A percentile compares a stretch with the other conserved stretches of the same genome.
phyloP scores from a whole-genome alignment of 169 alveolate species.

The Theileria annulata region DNA sequence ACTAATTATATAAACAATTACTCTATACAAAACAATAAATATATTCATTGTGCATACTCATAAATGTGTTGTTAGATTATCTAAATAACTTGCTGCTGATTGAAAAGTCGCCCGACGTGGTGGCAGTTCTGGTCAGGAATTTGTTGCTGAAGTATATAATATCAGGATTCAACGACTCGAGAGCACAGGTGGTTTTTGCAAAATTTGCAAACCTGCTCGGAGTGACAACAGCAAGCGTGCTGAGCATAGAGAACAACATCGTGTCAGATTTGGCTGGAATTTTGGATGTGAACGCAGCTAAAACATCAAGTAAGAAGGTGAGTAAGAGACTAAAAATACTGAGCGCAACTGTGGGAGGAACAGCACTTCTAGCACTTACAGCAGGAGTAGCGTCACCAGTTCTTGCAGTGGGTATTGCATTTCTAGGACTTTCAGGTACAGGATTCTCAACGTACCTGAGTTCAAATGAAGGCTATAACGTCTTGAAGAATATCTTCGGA shows the following conservation, averaged over 20 bases:
- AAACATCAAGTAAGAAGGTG: conserved; percentile 65
- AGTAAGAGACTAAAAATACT: conserved; percentile 73
- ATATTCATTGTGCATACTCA: background rate
- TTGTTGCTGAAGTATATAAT: conserved; percentile 69
- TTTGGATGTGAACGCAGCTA: conserved; percentile 57
- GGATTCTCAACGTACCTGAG: conserved; percentile 78
- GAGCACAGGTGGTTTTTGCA: conserved; percentile 71
- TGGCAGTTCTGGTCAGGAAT: conserved; percentile 70
- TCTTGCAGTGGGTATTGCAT: conserved; percentile 82
- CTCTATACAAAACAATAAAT: no score
- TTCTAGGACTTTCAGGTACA: conserved; percentile 76
- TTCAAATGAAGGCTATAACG: conserved; percentile 80
- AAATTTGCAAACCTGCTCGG: conserved; percentile 68
- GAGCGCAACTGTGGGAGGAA: conserved; percentile 86
- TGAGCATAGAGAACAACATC: conserved; percentile 71
- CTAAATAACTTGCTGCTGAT: conserved; percentile 6
- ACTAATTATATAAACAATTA: no score
- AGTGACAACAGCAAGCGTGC: conserved; percentile 66
- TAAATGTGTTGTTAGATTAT: background rate
- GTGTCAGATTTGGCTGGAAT: conserved; percentile 74
- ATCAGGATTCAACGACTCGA: conserved; percentile 75
- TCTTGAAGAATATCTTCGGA: conserved; percentile 79
- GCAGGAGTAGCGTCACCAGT: conserved; percentile 90
- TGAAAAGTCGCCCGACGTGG: conserved; percentile 48
- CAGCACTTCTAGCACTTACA: conserved; percentile 82